These are phyloP conservation scores for Ophiostoma piceae DNA, from an alignment of 2,329 filamentous ascomycete species.

Conservation along the genomic window DNA sequence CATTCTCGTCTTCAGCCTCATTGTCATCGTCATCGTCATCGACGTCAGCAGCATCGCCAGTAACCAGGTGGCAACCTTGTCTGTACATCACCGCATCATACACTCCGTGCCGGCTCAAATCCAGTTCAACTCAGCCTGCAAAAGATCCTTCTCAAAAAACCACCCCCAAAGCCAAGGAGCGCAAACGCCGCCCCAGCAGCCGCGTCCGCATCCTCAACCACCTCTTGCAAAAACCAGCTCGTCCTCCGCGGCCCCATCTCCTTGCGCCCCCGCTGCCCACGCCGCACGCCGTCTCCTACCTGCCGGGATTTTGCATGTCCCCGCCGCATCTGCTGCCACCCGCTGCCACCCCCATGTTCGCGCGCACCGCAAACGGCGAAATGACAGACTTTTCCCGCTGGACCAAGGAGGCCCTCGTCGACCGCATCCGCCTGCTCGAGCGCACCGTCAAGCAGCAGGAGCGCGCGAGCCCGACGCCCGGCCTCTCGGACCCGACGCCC, in stretches of 20 bases:
- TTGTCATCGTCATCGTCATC: not conserved
- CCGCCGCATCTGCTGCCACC: slow-evolving; percentile 8
- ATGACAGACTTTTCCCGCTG: slow-evolving; percentile 28
- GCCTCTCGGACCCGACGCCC: not conserved
- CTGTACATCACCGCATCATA: not conserved
- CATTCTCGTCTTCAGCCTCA: slow-evolving; percentile 4
- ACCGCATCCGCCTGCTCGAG: slow-evolving; percentile 27
- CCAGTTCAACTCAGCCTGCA: not conserved
- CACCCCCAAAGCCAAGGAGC: not conserved
- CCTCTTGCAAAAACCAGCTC: not conserved
- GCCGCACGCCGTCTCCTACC: slow-evolving; percentile 10
- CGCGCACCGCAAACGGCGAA: not conserved
- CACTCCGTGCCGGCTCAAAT: not conserved
- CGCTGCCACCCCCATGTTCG: not conserved
- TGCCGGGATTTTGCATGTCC: not conserved
- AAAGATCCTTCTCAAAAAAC: not conserved
- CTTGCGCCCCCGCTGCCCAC: slow-evolving; percentile 2
- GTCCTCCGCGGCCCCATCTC: not conserved
- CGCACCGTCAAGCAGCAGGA: slow-evolving; percentile 14
- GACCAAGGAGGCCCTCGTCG: slow-evolving; percentile 37
- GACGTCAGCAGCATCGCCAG: not conserved
- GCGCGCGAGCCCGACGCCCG: not conserved
- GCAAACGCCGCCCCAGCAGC: not conserved
- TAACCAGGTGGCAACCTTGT: not conserved
- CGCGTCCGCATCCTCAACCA: slow-evolving; percentile 15